Base-by-base conservation (phyloP, 257 asterid genomes). In the Gynochthodes officinalis region DNA sequence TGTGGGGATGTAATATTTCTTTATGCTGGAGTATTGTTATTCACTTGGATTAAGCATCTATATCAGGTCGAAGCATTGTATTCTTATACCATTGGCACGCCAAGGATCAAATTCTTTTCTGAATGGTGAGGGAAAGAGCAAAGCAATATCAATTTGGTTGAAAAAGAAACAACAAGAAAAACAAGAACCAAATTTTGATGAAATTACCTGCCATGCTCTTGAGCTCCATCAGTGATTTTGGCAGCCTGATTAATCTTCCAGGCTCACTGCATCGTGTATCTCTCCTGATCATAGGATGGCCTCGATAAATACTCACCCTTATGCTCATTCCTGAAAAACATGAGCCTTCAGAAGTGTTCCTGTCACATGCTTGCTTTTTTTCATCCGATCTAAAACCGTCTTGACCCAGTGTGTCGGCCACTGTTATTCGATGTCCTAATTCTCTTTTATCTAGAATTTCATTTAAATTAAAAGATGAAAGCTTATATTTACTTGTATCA, bases 221-320 rank as follows among this genome's bases (percentile, higher is more conserved):
- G 81, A 91, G 95, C 74, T 84, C 89, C 25, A 28, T 81, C 35
- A 94, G 72, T 69, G 95, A 80, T 35, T 59, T 73, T 18, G 97
- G 97, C 71, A 84, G 43, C 64, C 75, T 81, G 23, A 89, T 83
- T 82, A 94, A 74, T 80, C 81, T 89, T 39, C 97, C 97, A 1
- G 97, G 89, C 67, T 87, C 88, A 0, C 82, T 69, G 79, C 90
- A 88, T 7, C 55, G 81, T 9, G 63, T 65, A 37, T 64, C 83
- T 67, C 75, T 82, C 82, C 96, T 80, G 42, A 64, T 65, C 54
- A 9, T 33, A 4, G 96, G 96, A 59, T 87, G 92, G 30, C 97
- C 99, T 77, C 81, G 85, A 76, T 91, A 94, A 61, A 94, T 80
- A 67, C 95, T 88, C 44, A 89, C 89, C 70, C 98, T 78, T 11